These are phyloP conservation scores for Suhomyces bolitotheri DNA, from an alignment of 1,139 yeast species.

Conservation along the genomic window DNA sequence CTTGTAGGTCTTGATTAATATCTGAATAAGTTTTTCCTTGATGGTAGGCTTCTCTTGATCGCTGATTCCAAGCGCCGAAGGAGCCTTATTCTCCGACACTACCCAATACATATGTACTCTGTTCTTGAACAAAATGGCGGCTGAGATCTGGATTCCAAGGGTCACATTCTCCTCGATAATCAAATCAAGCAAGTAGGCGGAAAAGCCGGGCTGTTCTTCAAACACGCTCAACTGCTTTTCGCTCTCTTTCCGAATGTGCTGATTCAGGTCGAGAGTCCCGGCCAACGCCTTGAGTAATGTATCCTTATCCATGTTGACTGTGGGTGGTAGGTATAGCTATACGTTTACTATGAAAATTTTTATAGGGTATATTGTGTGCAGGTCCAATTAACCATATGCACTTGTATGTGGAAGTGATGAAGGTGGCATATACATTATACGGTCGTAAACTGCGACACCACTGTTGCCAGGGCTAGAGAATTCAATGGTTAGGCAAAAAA, in stretches of 20 bases:
- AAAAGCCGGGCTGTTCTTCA: constrained; percentile 56
- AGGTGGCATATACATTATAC: too few relatives aligned
- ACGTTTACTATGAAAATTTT: constrained; percentile 6
- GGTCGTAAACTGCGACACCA: too few relatives aligned
- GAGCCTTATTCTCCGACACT: constrained; percentile 38
- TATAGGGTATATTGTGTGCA: constrained; percentile 2
- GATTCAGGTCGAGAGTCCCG: constrained; percentile 47
- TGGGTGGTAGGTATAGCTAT: background rate
- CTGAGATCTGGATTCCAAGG: constrained; percentile 54
- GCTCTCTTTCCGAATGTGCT: constrained; percentile 41
- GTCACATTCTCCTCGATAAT: constrained; percentile 49
- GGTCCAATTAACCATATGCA: too few relatives aligned
- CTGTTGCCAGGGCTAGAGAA: too few relatives aligned
- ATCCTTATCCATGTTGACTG: constrained; percentile 39
- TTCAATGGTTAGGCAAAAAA: too few relatives aligned
- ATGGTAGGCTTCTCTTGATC: constrained; percentile 52
- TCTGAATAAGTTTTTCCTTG: constrained; percentile 53
- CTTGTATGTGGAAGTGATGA: too few relatives aligned
- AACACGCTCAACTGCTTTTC: constrained; percentile 42
- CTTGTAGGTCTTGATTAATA: constrained; percentile 39
- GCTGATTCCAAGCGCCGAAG: constrained; percentile 33
- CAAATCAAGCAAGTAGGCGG: constrained; percentile 55
- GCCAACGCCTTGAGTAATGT: constrained; percentile 42
- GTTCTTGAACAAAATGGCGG: constrained; percentile 70
- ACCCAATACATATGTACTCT: constrained; percentile 61